phyloP scores from a whole-genome alignment of 208 protist species.

The Jaenimonas drosophilae region DNA sequence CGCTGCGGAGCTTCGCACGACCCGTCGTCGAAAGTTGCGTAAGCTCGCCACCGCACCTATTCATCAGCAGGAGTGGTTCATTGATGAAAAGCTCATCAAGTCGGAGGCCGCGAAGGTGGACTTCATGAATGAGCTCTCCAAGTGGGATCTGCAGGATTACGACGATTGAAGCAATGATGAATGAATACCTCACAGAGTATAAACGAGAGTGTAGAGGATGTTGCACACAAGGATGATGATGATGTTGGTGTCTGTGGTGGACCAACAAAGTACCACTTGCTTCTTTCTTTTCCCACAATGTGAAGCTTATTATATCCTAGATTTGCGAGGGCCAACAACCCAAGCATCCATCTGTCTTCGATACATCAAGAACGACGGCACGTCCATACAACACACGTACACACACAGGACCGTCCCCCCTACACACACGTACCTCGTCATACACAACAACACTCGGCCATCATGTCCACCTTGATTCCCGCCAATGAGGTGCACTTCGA shows the following conservation, averaged over 20 bases:
- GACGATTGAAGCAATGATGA: no score
- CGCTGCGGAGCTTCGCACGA: conserved; percentile 39
- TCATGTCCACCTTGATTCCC: conserved; percentile 14
- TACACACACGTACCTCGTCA: neutral
- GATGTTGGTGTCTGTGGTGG: neutral
- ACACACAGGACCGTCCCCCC: neutral
- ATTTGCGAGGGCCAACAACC: neutral
- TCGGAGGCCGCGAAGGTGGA: conserved; percentile 63
- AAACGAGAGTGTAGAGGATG: neutral
- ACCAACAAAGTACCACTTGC: neutral
- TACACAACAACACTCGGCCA: neutral
- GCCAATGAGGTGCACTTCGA: conserved; percentile 28
- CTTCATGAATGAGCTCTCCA: conserved; percentile 72
- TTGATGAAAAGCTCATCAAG: conserved; percentile 73
- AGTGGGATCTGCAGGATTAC: no score
- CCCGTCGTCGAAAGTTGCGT: conserved; percentile 36
- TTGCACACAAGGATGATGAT: neutral
- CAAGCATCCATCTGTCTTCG: neutral
- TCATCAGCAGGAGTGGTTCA: conserved; percentile 70
- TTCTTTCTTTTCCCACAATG: neutral
- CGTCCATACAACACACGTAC: neutral
- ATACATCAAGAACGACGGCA: neutral
- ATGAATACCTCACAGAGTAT: neutral
- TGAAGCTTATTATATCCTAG: neutral
- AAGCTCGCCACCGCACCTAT: conserved; percentile 56